These are phyloP conservation scores for Platanus orientalis DNA, from an alignment of 164 flowering plant genomes.

Conservation along the genomic window DNA sequence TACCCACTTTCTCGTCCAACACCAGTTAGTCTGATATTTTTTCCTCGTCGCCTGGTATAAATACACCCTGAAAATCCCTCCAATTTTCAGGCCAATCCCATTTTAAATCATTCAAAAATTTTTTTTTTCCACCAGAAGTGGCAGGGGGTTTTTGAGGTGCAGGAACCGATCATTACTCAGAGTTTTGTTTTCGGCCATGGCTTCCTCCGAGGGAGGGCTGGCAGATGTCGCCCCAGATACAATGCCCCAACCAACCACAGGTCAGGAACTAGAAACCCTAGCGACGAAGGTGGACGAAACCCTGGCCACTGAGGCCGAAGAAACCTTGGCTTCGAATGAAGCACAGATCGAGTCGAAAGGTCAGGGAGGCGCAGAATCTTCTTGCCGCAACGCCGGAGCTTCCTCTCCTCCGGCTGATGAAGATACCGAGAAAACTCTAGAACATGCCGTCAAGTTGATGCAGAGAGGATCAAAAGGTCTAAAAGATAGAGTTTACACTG, in stretches of 20 bases:
- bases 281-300: background rate
- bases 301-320: background rate
- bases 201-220: no score
- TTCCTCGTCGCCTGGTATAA: no score
- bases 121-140: no score
- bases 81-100: no score
- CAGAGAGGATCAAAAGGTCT: constrained; percentile 55
- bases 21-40: no score
- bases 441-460: constrained; percentile 57
- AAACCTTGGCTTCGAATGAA: constrained; percentile 18
- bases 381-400: constrained; percentile 24
- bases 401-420: constrained; percentile 2
- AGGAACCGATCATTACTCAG: no score
- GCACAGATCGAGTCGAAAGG: constrained; percentile 26
- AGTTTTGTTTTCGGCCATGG: no score
- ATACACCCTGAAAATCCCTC: no score
- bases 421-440: constrained; percentile 46
- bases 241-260: background rate
- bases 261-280: background rate
- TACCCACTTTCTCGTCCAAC: no score
- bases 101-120: no score
- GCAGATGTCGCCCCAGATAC: background rate
- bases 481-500: constrained; percentile 46
- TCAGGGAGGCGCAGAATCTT: constrained; percentile 33
- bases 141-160: no score